Base-by-base conservation (phyloP, 176 grass and related monocot species). In the Pharus latifolius region DNA sequence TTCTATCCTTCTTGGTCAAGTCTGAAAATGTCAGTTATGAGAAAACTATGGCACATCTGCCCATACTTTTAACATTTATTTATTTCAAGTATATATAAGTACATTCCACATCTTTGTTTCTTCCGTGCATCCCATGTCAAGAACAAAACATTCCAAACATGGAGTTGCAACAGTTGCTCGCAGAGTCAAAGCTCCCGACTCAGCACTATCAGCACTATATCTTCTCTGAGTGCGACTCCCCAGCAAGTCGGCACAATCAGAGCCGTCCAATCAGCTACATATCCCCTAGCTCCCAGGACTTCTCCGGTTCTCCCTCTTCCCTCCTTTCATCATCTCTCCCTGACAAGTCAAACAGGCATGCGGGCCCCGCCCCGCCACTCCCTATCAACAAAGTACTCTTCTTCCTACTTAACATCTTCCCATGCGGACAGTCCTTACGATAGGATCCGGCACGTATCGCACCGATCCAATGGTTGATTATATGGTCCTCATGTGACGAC, bases 231-330 rank as follows among this genome's bases (percentile, higher is more conserved):
- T 31, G 49, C 58, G 83, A 80, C 77, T 11, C 1, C 15, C 24
- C 72, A 32, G 15, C 72, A 81, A 57, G 83, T 86, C 72, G 83
- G 83, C 83, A 84, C 82, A 57, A 86, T 86, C 83, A 3, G 72
- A 13, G 65, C 78, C 83, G 72, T 86, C 58, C 72, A 50, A 1
- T 42, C 56, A 2, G 9, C 44, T 4, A 19, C 25, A 18, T 6
- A 45, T 54, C 70, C 83, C n/a, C 83, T 75, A 30, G 6, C 69
- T 40, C 62, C 0, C 37, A 80, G 63, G 77, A 62, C 64, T 80
- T 69, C n/a, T n/a, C n/a, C n/a, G n/a, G 6, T 13, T 24, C 43
- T 44, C 45, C 20, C 47, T 40, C 12, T 27, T 16, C 42, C 11
- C n/a, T 15, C 44, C 11, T 51, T 63, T 12, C 35, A 38, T 4